Base-by-base conservation (phyloP, 139 green algal species). In the Coelastrella sp. region DNA sequence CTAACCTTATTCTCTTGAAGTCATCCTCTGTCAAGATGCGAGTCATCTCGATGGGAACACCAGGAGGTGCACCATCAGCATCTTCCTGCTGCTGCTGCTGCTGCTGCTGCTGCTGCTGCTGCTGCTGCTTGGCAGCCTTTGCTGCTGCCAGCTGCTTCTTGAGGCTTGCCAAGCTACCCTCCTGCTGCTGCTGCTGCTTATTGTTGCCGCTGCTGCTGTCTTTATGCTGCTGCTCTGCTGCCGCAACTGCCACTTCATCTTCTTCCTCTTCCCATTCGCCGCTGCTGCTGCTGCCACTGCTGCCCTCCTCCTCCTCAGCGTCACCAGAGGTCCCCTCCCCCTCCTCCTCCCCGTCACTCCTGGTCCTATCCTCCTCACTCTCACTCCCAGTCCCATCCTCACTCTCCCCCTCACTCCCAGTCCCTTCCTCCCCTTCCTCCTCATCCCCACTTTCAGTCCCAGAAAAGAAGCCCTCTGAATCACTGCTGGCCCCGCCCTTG, bases 11-110 rank as follows among this genome's bases (percentile, higher is more conserved):
- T 27, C 90, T 87, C 25, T 91, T 90, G 88, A 98, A 98, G 89
- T 98, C 96, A 73, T 97, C 93, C 23, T 91, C 84, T 13, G 88
- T 95, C 40, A 98, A 84, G 63, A 98, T 94, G 38, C 95, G 88
- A 25, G 92, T 92, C 75, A 83, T 92, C 74, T 98, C 93, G 32
- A 95, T 88, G 1, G 86, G 92, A 43, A 92, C 72, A 32, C 66
- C 27, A 57, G 50, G 30, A 76, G 74, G 69, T 50, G 9, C 63
- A 13, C 41, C 74, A 63, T 63, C 15, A 15, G 8, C 53, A 63
- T 64, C 53, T 64, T 64, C 6, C 53, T 63, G 53, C 53, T 64
- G 53, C 53, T 64, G 53, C 21, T 57, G 1, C 48, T 57, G 1
- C 48, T 2, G 48, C 2, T 2, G 17, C 48, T 34, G 25, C 37